Conservation (phyloP, 192 early-diverging fungal species). For the Dispira parvispora region DNA sequence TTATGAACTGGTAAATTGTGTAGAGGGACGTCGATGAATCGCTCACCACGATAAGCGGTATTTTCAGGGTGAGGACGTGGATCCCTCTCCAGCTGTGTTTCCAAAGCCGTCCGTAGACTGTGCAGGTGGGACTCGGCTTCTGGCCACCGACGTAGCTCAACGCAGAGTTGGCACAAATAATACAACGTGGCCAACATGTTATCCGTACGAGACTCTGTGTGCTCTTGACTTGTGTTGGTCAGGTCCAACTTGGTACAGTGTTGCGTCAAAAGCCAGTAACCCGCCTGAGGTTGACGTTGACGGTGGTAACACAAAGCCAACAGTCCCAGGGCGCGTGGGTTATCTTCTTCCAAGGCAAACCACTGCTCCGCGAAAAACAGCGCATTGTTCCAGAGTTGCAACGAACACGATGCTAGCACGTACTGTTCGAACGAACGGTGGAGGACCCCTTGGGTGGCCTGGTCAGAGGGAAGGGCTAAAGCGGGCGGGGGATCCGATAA, state of each 20-base stretch:
- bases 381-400: neutral
- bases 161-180: constrained; percentile 17
- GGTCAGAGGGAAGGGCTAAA: neutral
- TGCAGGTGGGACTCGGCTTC: constrained; percentile 27
- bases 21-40: no score
- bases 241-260: no score
- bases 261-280: neutral
- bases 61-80: constrained; percentile 11
- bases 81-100: constrained; percentile 17
- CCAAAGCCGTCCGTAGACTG: constrained; percentile 13
- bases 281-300: neutral
- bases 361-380: constrained; percentile 10
- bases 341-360: neutral
- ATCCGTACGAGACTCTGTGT: no score
- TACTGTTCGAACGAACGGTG: neutral
- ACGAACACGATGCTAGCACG: neutral
- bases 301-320: constrained; percentile 10
- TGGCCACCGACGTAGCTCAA: constrained; percentile 29
- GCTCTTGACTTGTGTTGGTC: no score
- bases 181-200: no score
- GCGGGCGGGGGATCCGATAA: no score
- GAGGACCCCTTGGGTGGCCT: neutral
- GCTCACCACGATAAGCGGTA: constrained; percentile 11
- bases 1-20: neutral
- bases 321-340: constrained; percentile 9